Percentiles rank a stretch among this genome's conserved stretches.
Conservation (phyloP, 179 eudicot species). For the Spinacia oleracea region DNA sequence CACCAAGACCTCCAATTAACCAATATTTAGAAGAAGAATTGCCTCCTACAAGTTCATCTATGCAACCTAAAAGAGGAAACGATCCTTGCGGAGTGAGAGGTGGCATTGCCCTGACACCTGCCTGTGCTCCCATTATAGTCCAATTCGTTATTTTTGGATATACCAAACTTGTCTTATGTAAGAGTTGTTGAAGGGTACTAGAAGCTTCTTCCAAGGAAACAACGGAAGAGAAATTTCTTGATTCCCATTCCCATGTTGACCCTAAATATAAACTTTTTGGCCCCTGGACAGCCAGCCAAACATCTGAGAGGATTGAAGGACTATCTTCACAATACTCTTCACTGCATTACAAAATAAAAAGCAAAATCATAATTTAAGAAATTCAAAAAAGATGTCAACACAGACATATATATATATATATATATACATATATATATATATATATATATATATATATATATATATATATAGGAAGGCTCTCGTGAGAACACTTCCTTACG, state of each 20-base stretch:
- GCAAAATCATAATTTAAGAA: slow-evolving; percentile 1
- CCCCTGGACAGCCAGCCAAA: slow-evolving; percentile 82
- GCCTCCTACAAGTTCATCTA: slow-evolving; percentile 53
- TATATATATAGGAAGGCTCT: too few relatives aligned
- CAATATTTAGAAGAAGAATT: slow-evolving; percentile 54
- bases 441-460: too few relatives aligned
- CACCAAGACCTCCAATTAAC: slow-evolving; percentile 91
- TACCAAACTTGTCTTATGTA: slow-evolving; percentile 64
- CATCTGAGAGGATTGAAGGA: slow-evolving; percentile 93
- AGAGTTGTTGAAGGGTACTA: slow-evolving; percentile 60
- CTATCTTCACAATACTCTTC: slow-evolving; percentile 59
- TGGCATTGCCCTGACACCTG: slow-evolving; percentile 98
- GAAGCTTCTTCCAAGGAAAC: slow-evolving; percentile 72
- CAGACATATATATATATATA: too few relatives aligned
- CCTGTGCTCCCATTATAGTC: slow-evolving; percentile 59
- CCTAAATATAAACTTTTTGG: slow-evolving; percentile 67
- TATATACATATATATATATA: too few relatives aligned
- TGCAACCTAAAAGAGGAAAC: slow-evolving; percentile 75
- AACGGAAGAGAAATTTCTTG: slow-evolving; percentile 57
- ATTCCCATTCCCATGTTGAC: slow-evolving; percentile 98
- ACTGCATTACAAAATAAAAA: slow-evolving; percentile 39
- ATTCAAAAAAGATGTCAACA: not conserved
- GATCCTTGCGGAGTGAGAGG: slow-evolving; percentile 84
- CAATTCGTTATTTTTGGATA: slow-evolving; percentile 70
- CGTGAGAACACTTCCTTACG: too few relatives aligned